Conservation (phyloP, 2,329 filamentous ascomycete species). For the Paraconiothyrium brasiliense region DNA sequence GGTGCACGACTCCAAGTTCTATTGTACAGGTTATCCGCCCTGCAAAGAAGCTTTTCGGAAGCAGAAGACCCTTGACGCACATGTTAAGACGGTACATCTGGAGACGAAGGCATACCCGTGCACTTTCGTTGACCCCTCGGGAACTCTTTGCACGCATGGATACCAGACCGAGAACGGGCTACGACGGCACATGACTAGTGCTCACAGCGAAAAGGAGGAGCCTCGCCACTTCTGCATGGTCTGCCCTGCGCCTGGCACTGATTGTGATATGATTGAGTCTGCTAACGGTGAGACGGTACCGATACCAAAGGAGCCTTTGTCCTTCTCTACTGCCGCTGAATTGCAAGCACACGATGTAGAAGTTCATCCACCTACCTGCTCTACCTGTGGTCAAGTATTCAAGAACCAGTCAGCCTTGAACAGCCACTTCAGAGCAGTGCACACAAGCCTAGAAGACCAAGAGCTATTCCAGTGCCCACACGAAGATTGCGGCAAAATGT, state of each 20-base stretch:
- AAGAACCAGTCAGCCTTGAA: conserved; percentile 64
- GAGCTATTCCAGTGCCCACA: conserved; percentile 72
- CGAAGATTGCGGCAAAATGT: conserved; percentile 75
- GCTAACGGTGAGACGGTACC: conserved; percentile 25
- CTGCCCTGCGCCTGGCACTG: conserved; percentile 60
- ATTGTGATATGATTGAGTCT: conserved; percentile 41
- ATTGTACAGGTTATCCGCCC: conserved; percentile 74
- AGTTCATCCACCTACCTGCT: conserved; percentile 76
- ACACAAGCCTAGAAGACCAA: conserved; percentile 54
- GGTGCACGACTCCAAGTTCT: conserved; percentile 80
- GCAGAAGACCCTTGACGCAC: conserved; percentile 83
- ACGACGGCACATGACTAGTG: conserved; percentile 73
- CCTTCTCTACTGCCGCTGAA: conserved; percentile 75
- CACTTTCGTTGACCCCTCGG: conserved; percentile 64
- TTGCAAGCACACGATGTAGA: conserved; percentile 77
- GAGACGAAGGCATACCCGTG: conserved; percentile 77
- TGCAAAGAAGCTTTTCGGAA: conserved; percentile 87
- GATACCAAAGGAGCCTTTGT: conserved; percentile 31
- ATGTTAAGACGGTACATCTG: conserved; percentile 80
- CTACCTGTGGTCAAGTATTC: conserved; percentile 76
- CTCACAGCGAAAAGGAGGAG: conserved; percentile 66
- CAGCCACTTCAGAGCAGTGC: conserved; percentile 77
- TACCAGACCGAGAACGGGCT: conserved; percentile 80
- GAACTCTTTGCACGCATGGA: conserved; percentile 68
- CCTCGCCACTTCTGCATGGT: conserved; percentile 77